Base-by-base conservation (phyloP, 2,329 filamentous ascomycete species). In the Tolypocladium album region DNA sequence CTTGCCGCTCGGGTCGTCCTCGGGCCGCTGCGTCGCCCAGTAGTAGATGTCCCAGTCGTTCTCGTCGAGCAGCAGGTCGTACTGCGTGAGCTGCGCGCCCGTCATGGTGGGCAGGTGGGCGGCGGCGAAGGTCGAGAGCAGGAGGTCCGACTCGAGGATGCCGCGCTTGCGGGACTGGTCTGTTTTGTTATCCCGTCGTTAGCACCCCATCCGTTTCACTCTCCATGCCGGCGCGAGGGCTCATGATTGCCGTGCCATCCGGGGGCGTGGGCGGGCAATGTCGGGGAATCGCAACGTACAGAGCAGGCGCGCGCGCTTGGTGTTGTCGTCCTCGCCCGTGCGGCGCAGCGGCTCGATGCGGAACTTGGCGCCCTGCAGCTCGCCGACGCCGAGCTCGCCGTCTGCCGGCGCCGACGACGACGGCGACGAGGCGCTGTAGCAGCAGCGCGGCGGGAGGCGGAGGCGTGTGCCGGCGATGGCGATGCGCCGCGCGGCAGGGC, bases 41-140 rank as follows among this genome's bases (percentile, higher is more conserved):
- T 99, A 99, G 81, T 99, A 99, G 63, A 99, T 97, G 73, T 99
- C 94, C 94, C 94, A 99, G 78, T 99, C 94, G 75, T 99, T 99
- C 78, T 99, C 94, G 75, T 99, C 94, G 60, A 99, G 86, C 79
- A 99, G 95, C 36, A 82, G 79, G 73, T 97, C 93, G 78, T 94
- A 97, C 75, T 96, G 85, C 67, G 83, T 76, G 67, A 97, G 86
- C 71, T 95, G 89, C 57, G 80, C 75, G 7, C 79, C 74, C 1
- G 83, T 84, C 90, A 99, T 96, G 62, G 77, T 78, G 52, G 81
- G 78, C 27, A 99, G 86, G 75, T 95, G 82, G 59, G 81, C 79
- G 66, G 93, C 85, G 64, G 94, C 94, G 73, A 99, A 99, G 65
- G 94, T 99, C 62, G 91, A 96, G 66, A 97, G 88, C 64, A 99